Evolutionary conservation across 2,329 filamentous ascomycete species (phyloP).

Genomic region (Colletotrichum truncatum): DNA sequence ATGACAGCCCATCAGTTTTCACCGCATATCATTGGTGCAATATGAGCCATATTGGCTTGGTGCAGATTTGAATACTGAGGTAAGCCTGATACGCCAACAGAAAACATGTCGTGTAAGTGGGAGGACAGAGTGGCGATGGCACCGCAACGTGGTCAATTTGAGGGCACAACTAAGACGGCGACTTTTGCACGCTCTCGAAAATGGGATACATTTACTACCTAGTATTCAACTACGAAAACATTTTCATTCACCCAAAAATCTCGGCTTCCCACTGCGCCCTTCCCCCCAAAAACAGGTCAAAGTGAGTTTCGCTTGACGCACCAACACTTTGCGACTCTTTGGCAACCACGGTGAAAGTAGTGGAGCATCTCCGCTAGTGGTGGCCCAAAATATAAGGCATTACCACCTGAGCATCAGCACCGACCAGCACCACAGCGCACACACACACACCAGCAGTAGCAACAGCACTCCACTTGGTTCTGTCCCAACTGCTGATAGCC

Average conservation of each 20-base stretch:
- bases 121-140: neutral
- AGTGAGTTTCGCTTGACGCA: slow-evolving; percentile 16
- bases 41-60: neutral
- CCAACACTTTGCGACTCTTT: neutral
- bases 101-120: no score
- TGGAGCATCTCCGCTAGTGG: slow-evolving; percentile 9
- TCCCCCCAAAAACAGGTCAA: neutral
- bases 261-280: no score
- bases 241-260: no score
- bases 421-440: slow-evolving; percentile 9
- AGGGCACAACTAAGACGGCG: neutral
- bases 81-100: neutral
- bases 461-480: slow-evolving; percentile 7
- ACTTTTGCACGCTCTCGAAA: neutral
- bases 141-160: slow-evolving; percentile 3
- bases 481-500: slow-evolving; percentile 6
- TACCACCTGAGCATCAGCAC: slow-evolving; percentile 11
- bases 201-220: no score
- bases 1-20: no score
- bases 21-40: no score
- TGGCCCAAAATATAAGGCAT: slow-evolving; percentile 20
- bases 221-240: no score
- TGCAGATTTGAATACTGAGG: neutral
- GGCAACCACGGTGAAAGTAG: neutral
- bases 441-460: no score